These are phyloP conservation scores for Pleurotus eryngii DNA, from an alignment of 768 basidiomycete species.

Conservation along the genomic window DNA sequence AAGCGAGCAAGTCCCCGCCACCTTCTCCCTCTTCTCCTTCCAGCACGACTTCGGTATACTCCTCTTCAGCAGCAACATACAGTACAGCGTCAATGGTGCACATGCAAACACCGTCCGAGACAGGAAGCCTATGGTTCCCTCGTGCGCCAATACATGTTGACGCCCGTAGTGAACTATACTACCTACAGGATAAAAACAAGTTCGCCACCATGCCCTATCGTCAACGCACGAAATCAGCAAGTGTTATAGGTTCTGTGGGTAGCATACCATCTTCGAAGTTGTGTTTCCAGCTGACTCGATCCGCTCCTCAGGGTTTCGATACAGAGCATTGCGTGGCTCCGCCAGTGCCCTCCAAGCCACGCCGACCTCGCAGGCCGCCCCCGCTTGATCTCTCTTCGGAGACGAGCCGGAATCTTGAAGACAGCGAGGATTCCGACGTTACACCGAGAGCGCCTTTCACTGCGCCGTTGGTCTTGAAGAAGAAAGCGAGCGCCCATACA, in stretches of 20 bases:
- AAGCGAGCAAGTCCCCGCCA: constrained; percentile 1
- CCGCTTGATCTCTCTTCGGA: background rate
- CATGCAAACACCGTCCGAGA: background rate
- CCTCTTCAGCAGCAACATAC: background rate
- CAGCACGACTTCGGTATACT: background rate
- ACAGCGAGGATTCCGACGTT: constrained; percentile 1
- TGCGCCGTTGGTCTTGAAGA: background rate
- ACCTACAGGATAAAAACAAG: no score
- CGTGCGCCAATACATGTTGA: no score
- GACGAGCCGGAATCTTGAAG: background rate
- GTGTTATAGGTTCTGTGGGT: background rate
- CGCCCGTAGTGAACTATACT: no score
- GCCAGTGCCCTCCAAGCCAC: background rate
- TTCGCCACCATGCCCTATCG: background rate
- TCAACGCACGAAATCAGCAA: background rate
- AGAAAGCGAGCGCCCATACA: background rate
- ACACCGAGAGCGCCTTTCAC: constrained; percentile 2
- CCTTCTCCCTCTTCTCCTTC: background rate
- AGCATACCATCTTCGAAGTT: background rate
- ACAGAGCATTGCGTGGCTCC: background rate
- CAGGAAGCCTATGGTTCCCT: no score
- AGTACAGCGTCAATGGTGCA: constrained; percentile 1
- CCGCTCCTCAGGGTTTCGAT: no score
- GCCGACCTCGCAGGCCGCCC: background rate
- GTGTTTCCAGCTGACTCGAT: background rate